phyloP scores from a whole-genome alignment of 306 rosid species.

The Inga laurina region DNA sequence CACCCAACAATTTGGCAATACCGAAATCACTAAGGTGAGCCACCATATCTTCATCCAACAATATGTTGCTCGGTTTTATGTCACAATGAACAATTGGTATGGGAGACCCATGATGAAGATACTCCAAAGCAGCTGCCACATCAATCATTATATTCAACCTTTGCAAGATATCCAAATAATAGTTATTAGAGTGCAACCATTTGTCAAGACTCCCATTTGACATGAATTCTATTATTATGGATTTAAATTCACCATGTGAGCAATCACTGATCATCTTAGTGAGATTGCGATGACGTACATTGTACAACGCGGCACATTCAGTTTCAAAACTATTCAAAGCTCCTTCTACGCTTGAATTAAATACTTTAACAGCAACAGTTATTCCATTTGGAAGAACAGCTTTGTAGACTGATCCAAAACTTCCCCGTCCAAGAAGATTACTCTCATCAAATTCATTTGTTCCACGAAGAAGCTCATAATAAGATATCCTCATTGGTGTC shows the following conservation, averaged over 20 bases:
- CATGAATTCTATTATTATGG: not conserved
- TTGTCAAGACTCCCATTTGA: not conserved
- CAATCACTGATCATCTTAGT: not conserved
- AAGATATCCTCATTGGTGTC: not conserved
- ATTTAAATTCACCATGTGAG: not conserved
- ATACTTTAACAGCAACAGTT: not conserved
- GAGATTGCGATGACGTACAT: not conserved
- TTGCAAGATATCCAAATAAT: not conserved
- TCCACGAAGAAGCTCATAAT: not conserved
- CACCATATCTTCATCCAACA: constrained; percentile 1
- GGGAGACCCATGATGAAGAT: constrained; percentile 2
- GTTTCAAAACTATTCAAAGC: not conserved
- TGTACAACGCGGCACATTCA: not conserved
- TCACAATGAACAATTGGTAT: not conserved
- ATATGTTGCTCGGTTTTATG: not conserved
- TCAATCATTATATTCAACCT: constrained; percentile 7
- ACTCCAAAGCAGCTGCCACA: not conserved
- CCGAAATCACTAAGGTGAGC: constrained; percentile 1
- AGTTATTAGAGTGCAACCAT: not conserved
- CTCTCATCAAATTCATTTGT: not conserved
- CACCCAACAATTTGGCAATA: not conserved
- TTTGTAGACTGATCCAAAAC: constrained; percentile 1
- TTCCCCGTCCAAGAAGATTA: not conserved
- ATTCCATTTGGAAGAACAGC: not conserved
- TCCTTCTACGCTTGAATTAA: not conserved